phyloP scores from a whole-genome alignment of 1,284 basidiomycete species.

The Ceratobasidium theobromae region DNA sequence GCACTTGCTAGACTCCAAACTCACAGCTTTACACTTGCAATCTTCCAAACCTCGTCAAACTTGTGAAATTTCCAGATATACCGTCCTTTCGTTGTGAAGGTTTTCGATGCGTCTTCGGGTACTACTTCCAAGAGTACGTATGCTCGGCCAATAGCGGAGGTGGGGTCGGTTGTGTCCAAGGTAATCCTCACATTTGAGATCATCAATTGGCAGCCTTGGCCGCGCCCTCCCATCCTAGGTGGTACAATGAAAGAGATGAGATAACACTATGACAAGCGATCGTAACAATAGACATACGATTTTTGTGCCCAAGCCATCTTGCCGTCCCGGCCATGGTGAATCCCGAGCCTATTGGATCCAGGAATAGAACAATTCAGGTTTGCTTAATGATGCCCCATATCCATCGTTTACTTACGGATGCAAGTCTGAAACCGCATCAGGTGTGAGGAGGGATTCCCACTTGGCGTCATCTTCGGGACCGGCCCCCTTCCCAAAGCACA shows the following conservation, averaged over 20 bases:
- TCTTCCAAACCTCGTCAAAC: conserved; percentile 17
- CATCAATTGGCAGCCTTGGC: conserved; percentile 9
- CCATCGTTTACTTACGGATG: conserved; percentile 30
- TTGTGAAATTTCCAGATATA: conserved; percentile 20
- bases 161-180: background rate
- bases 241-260: background rate
- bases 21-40: conserved; percentile 15
- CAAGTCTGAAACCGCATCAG: background rate
- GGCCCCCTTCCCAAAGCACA: conserved; percentile 1
- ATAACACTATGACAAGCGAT: background rate
- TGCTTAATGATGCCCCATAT: too few relatives aligned
- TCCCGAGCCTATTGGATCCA: conserved; percentile 10
- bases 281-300: background rate
- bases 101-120: conserved; percentile 2
- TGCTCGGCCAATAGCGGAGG: background rate
- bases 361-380: background rate
- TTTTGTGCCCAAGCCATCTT: conserved; percentile 25
- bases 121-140: background rate
- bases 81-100: background rate
- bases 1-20: too few relatives aligned
- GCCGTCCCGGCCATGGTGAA: conserved; percentile 18
- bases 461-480: conserved; percentile 6
- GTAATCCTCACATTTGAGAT: conserved; percentile 14
- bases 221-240: conserved; percentile 7
- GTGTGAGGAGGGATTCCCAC: conserved; percentile 11